Conservation (phyloP, 495 filamentous ascomycete genomes). For the Aspergillus asperescens region DNA sequence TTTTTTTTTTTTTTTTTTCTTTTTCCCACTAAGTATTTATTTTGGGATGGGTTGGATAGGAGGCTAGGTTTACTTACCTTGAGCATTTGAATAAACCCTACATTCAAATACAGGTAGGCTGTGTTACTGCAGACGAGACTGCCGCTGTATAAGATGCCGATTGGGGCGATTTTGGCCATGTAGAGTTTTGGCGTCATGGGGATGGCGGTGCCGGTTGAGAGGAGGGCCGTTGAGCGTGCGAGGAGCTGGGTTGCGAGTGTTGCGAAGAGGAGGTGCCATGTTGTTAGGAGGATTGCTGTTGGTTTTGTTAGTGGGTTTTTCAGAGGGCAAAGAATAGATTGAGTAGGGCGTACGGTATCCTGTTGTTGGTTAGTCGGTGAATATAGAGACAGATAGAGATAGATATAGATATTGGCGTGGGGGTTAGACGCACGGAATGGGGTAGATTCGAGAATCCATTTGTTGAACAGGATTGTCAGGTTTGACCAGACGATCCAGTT, state of each 20-base stretch:
- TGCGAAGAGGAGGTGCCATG: slow-evolving; percentile 72
- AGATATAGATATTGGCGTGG: background rate
- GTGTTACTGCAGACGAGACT: slow-evolving; percentile 69
- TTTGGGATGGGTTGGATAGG: background rate
- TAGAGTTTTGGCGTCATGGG: slow-evolving; percentile 66
- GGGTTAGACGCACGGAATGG: slow-evolving; percentile 18
- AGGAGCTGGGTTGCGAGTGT: slow-evolving; percentile 69
- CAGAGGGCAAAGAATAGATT: background rate
- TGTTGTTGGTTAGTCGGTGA: background rate
- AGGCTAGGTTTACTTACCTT: slow-evolving; percentile 48
- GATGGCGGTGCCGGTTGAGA: slow-evolving; percentile 62
- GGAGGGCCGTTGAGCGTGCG: slow-evolving; percentile 58
- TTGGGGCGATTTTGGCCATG: slow-evolving; percentile 65
- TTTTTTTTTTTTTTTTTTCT: no score
- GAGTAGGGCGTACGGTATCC: slow-evolving; percentile 14
- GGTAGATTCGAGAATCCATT: slow-evolving; percentile 19
- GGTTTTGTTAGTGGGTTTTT: background rate
- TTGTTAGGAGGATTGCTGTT: slow-evolving; percentile 62
- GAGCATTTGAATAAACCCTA: slow-evolving; percentile 79
- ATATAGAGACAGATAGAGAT: background rate
- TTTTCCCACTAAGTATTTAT: no score
- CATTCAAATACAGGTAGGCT: slow-evolving; percentile 68
- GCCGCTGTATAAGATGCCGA: slow-evolving; percentile 66
- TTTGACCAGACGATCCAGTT: slow-evolving; percentile 23
- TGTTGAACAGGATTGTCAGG: slow-evolving; percentile 22